Evolutionary conservation across 164 flowering plant species (phyloP), one percentile per base, ranked within the genome.

Genomic region (Aristolochia fimbriata): DNA sequence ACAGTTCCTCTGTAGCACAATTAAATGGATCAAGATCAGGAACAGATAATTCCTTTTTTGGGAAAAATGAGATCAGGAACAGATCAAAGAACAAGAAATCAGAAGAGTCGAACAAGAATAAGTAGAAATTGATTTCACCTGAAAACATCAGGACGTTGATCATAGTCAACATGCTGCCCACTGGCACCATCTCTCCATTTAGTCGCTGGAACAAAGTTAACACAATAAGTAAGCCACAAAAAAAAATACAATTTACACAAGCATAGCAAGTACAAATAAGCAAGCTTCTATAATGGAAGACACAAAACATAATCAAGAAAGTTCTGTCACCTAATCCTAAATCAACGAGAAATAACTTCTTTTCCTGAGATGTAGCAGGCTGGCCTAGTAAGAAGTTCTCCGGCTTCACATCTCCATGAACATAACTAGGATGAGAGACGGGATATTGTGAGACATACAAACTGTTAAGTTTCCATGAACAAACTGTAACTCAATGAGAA

Each of bases 401-500:
- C 15, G 97, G 97, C 69, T 90, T 90, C 60, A 90, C 92, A 82
- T 90, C 97, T 64, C 97, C 97, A 64, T 90, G 97, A 64, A 90
- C 97, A 66, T 82, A 90, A 37, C 97, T 90, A 63, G 50, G 14
- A 58, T 53, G 15, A 48, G 24, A 63, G 10, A 69, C 15, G 20
- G 16, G 46, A 37, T 11, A 59, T 62, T 27, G 20, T 47, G 47
- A 52, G 27, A 52, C 4, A 7, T 52, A 52, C 14, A 23, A 52
- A 8, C 2, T 19, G 5, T 22, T 22, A 37, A 37, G 43, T 37
- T 37, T 37, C 43, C 8, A 37, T 6, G 8, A 37, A 37, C 43
- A 27, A 3, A 31, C 37, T 7, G 7, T 7, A 31, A 10, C 9
- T 37, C 43, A 3, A 37, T 37, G 4, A 6, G 12, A 37, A 3